phyloP scores from a whole-genome alignment of 176 grass and related monocot genomes.

The Dactylis glomerata region DNA sequence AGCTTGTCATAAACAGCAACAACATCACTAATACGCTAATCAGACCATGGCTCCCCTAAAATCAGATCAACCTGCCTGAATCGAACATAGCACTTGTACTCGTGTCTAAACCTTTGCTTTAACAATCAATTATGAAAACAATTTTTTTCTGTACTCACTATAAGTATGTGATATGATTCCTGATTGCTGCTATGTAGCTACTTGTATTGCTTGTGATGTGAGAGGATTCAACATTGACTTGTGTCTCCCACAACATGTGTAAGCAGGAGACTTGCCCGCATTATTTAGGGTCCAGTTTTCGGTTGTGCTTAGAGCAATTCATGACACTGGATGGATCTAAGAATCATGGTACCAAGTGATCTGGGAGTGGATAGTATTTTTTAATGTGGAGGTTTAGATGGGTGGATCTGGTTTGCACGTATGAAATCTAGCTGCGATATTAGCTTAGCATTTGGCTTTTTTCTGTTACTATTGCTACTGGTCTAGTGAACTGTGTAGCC shows the following conservation, averaged over 20 bases:
- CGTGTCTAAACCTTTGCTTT: neutral
- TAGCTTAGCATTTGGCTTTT: neutral
- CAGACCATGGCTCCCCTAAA: conserved; percentile 36
- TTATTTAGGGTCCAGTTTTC: neutral
- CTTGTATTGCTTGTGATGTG: neutral
- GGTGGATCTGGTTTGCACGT: neutral
- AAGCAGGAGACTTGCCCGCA: neutral
- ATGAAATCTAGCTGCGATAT: neutral
- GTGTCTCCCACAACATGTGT: neutral
- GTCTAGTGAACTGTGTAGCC: neutral
- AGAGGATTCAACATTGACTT: neutral
- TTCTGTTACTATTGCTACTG: neutral
- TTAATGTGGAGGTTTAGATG: neutral
- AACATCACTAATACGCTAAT: conserved; percentile 49
- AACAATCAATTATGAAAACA: neutral
- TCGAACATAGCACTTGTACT: neutral
- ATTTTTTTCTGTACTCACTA: neutral
- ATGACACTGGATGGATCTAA: neutral
- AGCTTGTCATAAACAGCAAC: conserved; percentile 71
- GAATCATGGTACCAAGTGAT: conserved; percentile 11
- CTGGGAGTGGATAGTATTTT: neutral
- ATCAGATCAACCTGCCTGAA: conserved; percentile 70
- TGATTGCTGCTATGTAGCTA: neutral
- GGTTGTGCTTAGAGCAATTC: conserved; percentile 21
- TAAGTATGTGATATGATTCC: conserved; percentile 7